Conservation (phyloP, 176 grass and related monocot genomes). For the Carex scoparia region DNA sequence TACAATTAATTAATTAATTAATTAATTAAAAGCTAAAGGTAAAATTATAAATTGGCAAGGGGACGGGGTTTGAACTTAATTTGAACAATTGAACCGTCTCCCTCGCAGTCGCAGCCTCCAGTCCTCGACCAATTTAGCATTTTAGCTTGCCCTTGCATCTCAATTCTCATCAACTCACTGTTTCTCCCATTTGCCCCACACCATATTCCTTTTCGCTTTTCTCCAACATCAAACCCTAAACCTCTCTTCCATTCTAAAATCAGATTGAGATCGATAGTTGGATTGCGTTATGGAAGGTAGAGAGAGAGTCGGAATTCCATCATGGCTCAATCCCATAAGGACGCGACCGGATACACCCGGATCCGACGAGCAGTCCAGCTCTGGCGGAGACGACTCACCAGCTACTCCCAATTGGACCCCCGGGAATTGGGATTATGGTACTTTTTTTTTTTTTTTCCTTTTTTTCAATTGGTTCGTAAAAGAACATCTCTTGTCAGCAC, state of each 20-base stretch:
- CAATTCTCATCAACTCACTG: background rate
- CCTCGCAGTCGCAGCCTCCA: background rate
- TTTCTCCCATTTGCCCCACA: background rate
- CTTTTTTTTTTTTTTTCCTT: conserved; percentile 3
- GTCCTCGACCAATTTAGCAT: background rate
- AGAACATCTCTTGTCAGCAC: background rate
- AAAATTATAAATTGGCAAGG: background rate
- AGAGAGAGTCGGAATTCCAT: conserved; percentile 13
- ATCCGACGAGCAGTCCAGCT: conserved; percentile 7
- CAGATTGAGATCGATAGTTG: background rate
- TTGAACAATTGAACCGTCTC: background rate
- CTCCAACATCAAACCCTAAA: background rate
- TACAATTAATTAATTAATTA: too few relatives aligned
- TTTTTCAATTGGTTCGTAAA: background rate
- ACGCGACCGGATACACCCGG: background rate
- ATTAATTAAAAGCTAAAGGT: background rate
- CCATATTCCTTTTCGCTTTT: background rate
- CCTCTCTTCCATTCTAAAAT: background rate
- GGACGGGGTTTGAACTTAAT: too few relatives aligned
- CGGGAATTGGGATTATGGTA: background rate
- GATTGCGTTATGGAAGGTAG: background rate
- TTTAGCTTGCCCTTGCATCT: background rate
- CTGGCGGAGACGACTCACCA: conserved; percentile 1
- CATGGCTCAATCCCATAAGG: conserved; percentile 8
- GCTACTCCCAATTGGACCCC: background rate